Evolutionary conservation across 2,329 filamentous ascomycete genomes (phyloP).

Genomic region (Fusarium cicatricum): DNA sequence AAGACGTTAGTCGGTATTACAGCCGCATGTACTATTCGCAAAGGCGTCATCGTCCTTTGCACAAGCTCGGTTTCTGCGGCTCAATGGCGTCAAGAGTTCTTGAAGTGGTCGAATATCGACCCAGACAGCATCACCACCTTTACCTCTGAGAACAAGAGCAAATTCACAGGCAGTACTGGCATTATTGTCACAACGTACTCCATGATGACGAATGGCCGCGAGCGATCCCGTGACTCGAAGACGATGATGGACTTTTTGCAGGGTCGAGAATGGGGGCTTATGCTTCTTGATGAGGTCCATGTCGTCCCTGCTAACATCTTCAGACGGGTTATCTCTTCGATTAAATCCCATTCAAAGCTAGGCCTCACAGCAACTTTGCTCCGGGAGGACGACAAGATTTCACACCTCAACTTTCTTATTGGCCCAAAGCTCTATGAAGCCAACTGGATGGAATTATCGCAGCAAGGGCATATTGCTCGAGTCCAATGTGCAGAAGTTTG

Average conservation of each 20-base stretch:
- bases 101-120: conserved; percentile 93
- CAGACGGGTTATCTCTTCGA: conserved; percentile 83
- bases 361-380: conserved; percentile 89
- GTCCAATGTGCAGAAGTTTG: conserved; percentile 96
- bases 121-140: conserved; percentile 89
- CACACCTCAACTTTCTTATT: conserved; percentile 91
- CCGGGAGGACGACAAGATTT: conserved; percentile 93
- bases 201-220: conserved; percentile 86
- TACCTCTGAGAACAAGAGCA: conserved; percentile 84
- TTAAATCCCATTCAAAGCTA: conserved; percentile 90
- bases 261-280: conserved; percentile 86
- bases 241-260: conserved; percentile 94
- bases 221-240: conserved; percentile 83
- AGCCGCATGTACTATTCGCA: conserved; percentile 92
- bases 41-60: conserved; percentile 88
- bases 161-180: conserved; percentile 81
- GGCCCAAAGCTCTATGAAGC: conserved; percentile 94
- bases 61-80: conserved; percentile 94
- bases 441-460: conserved; percentile 95
- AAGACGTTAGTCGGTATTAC: conserved; percentile 96
- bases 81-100: conserved; percentile 91
- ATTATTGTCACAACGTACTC: conserved; percentile 94
- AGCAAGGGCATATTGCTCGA: conserved; percentile 90
- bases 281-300: conserved; percentile 94
- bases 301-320: conserved; percentile 94